Evolutionary conservation across 768 basidiomycete species (phyloP).

Genomic region (Phylloporus scabripes): DNA sequence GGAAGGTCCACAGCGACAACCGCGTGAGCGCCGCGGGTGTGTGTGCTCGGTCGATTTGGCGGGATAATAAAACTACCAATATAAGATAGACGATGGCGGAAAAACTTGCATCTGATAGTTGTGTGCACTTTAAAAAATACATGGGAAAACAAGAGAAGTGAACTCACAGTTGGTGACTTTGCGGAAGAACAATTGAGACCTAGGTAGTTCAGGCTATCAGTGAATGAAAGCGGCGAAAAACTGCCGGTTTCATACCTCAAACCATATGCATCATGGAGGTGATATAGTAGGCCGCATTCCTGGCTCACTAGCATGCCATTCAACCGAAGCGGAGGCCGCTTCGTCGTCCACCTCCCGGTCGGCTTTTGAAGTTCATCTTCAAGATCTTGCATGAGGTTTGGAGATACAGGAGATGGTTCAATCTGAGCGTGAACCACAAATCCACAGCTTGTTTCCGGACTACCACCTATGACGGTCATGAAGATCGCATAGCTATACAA

Average conservation of each 20-base stretch:
- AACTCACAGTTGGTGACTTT: constrained; percentile 63
- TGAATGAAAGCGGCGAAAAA: background rate
- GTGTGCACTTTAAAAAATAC: constrained; percentile 3
- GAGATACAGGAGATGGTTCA: constrained; percentile 47
- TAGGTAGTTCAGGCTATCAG: constrained; percentile 16
- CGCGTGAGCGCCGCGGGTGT: constrained; percentile 76
- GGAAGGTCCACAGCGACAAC: constrained; percentile 79
- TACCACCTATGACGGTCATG: constrained; percentile 35
- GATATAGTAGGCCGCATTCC: constrained; percentile 73
- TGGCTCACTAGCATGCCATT: constrained; percentile 69
- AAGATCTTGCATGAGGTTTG: constrained; percentile 55
- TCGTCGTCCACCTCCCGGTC: constrained; percentile 60
- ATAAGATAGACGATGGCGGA: constrained; percentile 61
- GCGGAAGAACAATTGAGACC: constrained; percentile 62
- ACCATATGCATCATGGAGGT: constrained; percentile 60
- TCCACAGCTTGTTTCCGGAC: constrained; percentile 47
- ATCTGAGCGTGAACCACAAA: constrained; percentile 67
- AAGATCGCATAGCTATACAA: background rate
- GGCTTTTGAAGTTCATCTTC: constrained; percentile 73
- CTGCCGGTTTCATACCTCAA: constrained; percentile 46
- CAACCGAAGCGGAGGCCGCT: constrained; percentile 50
- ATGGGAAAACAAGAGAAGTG: background rate
- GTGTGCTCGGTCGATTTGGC: constrained; percentile 69
- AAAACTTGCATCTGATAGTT: constrained; percentile 60
- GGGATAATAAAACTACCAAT: constrained; percentile 61